A percentile compares a stretch with the other conserved stretches of the same genome.
These are phyloP conservation scores for Pachyrhizus erosus DNA, from an alignment of 306 rosid genomes.

Conservation along the genomic window DNA sequence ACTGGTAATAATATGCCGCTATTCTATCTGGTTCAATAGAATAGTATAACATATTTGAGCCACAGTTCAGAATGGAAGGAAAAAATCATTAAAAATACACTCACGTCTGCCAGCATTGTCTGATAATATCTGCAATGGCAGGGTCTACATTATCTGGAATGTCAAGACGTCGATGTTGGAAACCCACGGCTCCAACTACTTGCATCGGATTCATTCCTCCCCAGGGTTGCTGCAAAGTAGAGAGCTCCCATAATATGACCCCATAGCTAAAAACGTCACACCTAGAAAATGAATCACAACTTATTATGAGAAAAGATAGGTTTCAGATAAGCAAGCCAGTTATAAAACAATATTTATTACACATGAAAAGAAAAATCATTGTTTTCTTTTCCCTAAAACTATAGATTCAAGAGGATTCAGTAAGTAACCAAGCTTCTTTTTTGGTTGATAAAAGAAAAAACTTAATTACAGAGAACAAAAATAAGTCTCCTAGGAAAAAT, in stretches of 20 bases:
- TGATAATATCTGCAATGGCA: slow-evolving; percentile 74
- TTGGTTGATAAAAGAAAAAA: not conserved
- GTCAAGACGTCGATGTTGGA: slow-evolving; percentile 99
- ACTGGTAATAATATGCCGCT: not conserved
- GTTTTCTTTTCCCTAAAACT: slow-evolving; percentile 8
- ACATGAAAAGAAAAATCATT: not conserved
- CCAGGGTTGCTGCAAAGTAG: slow-evolving; percentile 95
- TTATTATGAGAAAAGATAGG: slow-evolving; percentile 6
- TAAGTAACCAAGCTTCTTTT: not conserved
- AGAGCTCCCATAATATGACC: slow-evolving; percentile 97
- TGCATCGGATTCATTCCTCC: slow-evolving; percentile 99
- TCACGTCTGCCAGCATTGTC: slow-evolving; percentile 97
- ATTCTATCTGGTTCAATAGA: not conserved
- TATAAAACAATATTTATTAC: not conserved
- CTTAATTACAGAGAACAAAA: not conserved
- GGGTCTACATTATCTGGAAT: slow-evolving; percentile 88
- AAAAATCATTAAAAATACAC: slow-evolving; percentile 43
- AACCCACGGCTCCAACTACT: slow-evolving; percentile 99
- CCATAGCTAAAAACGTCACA: slow-evolving; percentile 96
- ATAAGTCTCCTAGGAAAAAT: not conserved
- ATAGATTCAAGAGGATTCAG: not conserved
- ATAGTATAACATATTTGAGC: not conserved
- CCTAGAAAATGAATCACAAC: slow-evolving; percentile 52
- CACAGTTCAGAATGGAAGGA: slow-evolving; percentile 17
- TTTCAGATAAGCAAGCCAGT: slow-evolving; percentile 6